Evolutionary conservation across 768 basidiomycete genomes (phyloP).

Genomic region (Boletus rubroflammeus): DNA sequence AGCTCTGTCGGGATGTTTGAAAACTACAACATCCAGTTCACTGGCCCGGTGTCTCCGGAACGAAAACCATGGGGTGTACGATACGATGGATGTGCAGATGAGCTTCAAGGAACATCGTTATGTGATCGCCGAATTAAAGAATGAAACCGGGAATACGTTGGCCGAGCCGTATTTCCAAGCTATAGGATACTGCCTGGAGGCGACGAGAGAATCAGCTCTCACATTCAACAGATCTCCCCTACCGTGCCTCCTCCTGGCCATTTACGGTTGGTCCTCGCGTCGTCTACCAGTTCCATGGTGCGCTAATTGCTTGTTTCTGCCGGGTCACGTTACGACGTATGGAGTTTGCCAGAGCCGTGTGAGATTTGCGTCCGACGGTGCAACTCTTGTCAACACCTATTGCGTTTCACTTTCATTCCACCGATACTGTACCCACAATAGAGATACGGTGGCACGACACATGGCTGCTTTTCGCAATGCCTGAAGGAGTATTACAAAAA

Average conservation of each 20-base stretch:
- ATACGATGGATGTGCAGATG: background rate
- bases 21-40: background rate
- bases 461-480: slow-evolving; percentile 26
- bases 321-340: slow-evolving; percentile 31
- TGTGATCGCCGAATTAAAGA: slow-evolving; percentile 19
- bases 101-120: background rate
- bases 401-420: slow-evolving; percentile 22
- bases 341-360: slow-evolving; percentile 26
- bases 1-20: no score
- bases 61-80: background rate
- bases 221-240: slow-evolving; percentile 13
- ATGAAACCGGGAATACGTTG: slow-evolving; percentile 15
- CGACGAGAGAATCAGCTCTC: slow-evolving; percentile 6
- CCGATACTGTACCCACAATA: slow-evolving; percentile 13
- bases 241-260: slow-evolving; percentile 26
- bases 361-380: slow-evolving; percentile 19
- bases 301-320: background rate
- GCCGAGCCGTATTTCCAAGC: slow-evolving; percentile 28
- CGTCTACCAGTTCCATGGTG: background rate
- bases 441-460: slow-evolving; percentile 8
- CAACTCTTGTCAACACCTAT: slow-evolving; percentile 26
- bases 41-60: background rate
- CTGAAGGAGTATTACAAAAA: slow-evolving; percentile 25
- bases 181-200: slow-evolving; percentile 20
- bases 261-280: slow-evolving; percentile 17